A percentile compares a stretch with the other conserved stretches of the same genome.
phyloP scores from a whole-genome alignment of 305 asterid genomes.

The Fraxinus sp. region DNA sequence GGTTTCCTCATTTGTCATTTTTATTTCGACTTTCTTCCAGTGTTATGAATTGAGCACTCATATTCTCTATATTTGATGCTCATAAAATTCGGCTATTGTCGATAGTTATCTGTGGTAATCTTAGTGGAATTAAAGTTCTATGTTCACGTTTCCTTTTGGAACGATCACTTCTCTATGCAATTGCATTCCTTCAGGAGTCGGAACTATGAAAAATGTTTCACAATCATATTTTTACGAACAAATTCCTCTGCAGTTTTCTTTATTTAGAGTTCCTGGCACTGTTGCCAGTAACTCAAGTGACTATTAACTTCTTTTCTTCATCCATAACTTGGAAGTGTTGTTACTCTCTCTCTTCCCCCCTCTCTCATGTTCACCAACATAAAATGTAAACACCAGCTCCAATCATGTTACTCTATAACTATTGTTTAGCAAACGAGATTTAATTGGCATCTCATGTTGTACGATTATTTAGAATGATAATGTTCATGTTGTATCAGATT shows the following conservation, averaged over 20 bases:
- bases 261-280: background rate
- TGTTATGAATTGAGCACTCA: background rate
- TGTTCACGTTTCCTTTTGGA: background rate
- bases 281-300: background rate
- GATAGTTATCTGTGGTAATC: background rate
- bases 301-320: background rate
- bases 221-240: background rate
- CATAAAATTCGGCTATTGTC: background rate
- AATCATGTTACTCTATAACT: background rate
- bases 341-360: background rate
- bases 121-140: background rate
- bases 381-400: background rate
- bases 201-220: background rate
- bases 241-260: background rate
- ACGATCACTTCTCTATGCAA: background rate
- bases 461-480: background rate
- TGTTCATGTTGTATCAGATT: slow-evolving; percentile 32
- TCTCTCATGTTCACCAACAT: background rate
- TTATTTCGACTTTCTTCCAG: background rate
- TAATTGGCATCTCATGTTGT: background rate
- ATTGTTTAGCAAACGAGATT: background rate
- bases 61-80: background rate
- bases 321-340: background rate
- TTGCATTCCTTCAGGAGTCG: background rate
- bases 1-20: background rate